These are phyloP conservation scores for Populus simonii DNA, from an alignment of 345 rosid genomes.

Conservation along the genomic window DNA sequence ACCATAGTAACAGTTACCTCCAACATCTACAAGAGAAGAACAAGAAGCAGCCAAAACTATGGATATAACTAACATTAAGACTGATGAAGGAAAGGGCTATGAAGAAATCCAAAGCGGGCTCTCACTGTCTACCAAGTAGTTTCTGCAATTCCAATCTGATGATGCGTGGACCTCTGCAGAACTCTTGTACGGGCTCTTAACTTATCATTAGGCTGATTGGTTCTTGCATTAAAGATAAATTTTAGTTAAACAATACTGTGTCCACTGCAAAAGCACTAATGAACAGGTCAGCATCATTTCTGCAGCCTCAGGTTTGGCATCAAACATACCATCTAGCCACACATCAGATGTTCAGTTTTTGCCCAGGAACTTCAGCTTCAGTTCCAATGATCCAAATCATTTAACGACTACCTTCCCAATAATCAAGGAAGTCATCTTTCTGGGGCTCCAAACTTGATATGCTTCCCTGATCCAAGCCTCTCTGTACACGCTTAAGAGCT, in stretches of 20 bases:
- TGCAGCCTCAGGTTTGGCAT: background rate
- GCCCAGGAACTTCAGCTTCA: background rate
- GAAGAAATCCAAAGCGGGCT: background rate
- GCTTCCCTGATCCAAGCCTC: conserved; percentile 81
- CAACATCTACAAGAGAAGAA: background rate
- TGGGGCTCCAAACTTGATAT: conserved; percentile 50
- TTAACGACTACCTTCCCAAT: conserved; percentile 46
- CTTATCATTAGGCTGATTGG: background rate
- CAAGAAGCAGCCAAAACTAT: background rate
- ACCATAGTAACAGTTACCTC: background rate
- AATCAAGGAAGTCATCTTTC: conserved; percentile 48
- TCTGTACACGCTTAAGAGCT: conserved; percentile 63
- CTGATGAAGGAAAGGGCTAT: background rate
- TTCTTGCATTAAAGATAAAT: background rate
- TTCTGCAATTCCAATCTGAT: background rate
- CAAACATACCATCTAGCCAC: background rate
- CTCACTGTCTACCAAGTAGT: background rate
- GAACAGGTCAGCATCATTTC: background rate
- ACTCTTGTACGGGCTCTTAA: background rate
- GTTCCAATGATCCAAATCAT: background rate
- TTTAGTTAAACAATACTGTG: background rate
- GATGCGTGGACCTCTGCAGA: background rate
- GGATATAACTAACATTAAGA: background rate
- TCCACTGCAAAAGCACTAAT: background rate
- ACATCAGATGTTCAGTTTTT: background rate